phyloP scores from a whole-genome alignment of 805 yeast genomes.

The Kuraishia piskuri region DNA sequence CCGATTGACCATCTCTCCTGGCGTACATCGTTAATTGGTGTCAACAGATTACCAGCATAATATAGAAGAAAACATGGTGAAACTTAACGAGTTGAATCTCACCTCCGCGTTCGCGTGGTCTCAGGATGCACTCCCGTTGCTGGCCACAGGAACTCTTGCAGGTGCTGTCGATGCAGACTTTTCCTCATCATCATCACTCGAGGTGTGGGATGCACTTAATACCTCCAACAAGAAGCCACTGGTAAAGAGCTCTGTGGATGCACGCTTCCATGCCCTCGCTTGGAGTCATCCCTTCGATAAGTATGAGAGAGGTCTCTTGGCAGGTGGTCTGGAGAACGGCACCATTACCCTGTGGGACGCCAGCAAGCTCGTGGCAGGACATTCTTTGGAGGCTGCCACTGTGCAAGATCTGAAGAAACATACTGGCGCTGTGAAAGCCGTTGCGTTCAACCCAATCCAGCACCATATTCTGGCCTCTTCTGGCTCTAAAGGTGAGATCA shows the following conservation, averaged over 20 bases:
- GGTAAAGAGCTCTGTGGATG: constrained; percentile 37
- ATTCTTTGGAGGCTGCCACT: constrained; percentile 33
- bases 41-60: background rate
- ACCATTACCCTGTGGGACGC: constrained; percentile 72
- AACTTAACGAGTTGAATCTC: constrained; percentile 71
- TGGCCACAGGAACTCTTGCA: constrained; percentile 92
- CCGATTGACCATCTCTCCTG: background rate
- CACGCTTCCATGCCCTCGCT: constrained; percentile 70
- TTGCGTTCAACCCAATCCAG: constrained; percentile 73
- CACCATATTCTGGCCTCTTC: constrained; percentile 73
- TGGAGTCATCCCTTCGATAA: constrained; percentile 61
- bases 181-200: constrained; percentile 68
- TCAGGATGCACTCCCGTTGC: constrained; percentile 56
- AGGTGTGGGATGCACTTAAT: constrained; percentile 62
- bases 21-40: background rate
- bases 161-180: constrained; percentile 91
- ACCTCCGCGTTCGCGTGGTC: constrained; percentile 98
- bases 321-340: constrained; percentile 88
- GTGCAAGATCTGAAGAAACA: constrained; percentile 52
- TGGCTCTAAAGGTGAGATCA: constrained; percentile 82
- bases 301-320: constrained; percentile 50
- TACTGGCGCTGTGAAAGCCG: constrained; percentile 58
- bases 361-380: constrained; percentile 31
- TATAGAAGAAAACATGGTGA: constrained; percentile 43
- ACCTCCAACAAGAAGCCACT: constrained; percentile 31